Evolutionary conservation across 768 basidiomycete species (phyloP).

Genomic region (Amanita pallidorosea): DNA sequence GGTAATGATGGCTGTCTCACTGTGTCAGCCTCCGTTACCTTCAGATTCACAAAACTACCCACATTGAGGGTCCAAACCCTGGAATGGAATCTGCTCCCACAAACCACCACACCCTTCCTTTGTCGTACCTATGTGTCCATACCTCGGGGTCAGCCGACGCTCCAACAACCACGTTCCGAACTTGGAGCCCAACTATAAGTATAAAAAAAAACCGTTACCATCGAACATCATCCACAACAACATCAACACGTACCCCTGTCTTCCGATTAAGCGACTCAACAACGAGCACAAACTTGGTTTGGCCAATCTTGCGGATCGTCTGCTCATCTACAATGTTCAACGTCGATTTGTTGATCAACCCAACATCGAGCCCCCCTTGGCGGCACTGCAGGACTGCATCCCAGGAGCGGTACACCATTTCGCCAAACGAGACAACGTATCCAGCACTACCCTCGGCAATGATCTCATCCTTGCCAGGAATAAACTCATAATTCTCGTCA

Average conservation of each 20-base stretch:
- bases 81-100: constrained; percentile 76
- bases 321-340: constrained; percentile 80
- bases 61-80: constrained; percentile 75
- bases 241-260: constrained; percentile 48
- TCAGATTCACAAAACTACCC: constrained; percentile 16
- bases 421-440: constrained; percentile 79
- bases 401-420: constrained; percentile 76
- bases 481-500: constrained; percentile 63
- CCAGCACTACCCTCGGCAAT: constrained; percentile 70
- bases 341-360: constrained; percentile 79
- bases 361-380: constrained; percentile 67
- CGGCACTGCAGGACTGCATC: constrained; percentile 74
- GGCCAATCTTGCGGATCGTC: constrained; percentile 61
- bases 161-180: constrained; percentile 83
- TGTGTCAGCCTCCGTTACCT: constrained; percentile 8
- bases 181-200: constrained; percentile 65
- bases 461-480: constrained; percentile 77
- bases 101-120: constrained; percentile 68
- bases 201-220: constrained; percentile 1
- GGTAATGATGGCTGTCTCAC: constrained; percentile 31
- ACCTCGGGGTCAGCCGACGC: constrained; percentile 70
- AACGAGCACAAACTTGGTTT: constrained; percentile 69
- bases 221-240: background rate
- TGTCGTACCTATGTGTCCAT: constrained; percentile 69
- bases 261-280: constrained; percentile 84